These are phyloP conservation scores for Aureobasidium namibiae DNA, from an alignment of 2,329 filamentous ascomycete species.

Conservation along the genomic window DNA sequence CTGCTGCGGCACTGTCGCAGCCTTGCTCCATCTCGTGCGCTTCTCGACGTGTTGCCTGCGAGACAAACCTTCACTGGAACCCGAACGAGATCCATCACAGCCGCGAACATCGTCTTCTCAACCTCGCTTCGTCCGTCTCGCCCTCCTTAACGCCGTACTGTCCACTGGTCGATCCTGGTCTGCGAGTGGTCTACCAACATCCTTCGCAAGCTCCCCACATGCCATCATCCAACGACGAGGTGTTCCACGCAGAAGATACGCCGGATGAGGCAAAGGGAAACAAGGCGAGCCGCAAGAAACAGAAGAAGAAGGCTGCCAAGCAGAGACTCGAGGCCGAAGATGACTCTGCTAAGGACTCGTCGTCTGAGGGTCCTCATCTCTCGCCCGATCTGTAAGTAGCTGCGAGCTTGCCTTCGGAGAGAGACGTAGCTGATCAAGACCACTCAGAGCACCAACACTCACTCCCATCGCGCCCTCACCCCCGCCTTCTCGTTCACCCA, in stretches of 20 bases:
- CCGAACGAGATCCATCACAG: not conserved
- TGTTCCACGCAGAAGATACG: slow-evolving; percentile 15
- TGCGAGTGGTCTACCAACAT: slow-evolving; percentile 2
- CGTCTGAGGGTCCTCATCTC: slow-evolving; percentile 13
- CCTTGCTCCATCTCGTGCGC: not conserved
- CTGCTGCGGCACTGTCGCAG: not conserved
- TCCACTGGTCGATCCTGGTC: slow-evolving; percentile 2
- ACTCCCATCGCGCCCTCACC: slow-evolving; percentile 6
- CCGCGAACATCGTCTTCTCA: not conserved
- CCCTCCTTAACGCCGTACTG: not conserved
- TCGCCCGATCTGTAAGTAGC: slow-evolving; percentile 14
- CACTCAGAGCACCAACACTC: slow-evolving; percentile 7
- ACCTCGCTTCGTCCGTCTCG: not conserved
- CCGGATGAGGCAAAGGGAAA: slow-evolving; percentile 13
- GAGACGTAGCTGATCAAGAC: not conserved
- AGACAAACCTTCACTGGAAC: not conserved
- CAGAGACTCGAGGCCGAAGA: slow-evolving; percentile 11
- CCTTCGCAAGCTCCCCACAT: slow-evolving; percentile 5
- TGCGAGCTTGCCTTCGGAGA: not conserved
- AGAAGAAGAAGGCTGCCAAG: slow-evolving; percentile 16
- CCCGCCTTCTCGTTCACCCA: slow-evolving; percentile 5
- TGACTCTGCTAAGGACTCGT: slow-evolving; percentile 12
- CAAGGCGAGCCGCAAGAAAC: slow-evolving; percentile 14
- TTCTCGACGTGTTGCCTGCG: not conserved
- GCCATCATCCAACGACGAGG: slow-evolving; percentile 17